A percentile compares a stretch with the other conserved stretches of the same genome.
phyloP scores from a whole-genome alignment of 306 rosid genomes.

The Castanospermum australe region DNA sequence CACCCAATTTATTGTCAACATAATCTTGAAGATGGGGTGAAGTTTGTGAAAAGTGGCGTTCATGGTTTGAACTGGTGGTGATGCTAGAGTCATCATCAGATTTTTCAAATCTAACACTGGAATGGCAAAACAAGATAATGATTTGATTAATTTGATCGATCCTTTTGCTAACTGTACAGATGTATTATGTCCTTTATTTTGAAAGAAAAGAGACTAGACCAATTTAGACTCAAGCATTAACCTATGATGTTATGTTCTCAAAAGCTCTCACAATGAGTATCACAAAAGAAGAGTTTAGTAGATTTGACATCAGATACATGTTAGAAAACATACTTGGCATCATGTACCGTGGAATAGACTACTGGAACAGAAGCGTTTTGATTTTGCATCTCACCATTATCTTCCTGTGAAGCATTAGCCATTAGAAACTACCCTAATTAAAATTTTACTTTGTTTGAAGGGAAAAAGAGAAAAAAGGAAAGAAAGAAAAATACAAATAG shows the following conservation, averaged over 20 bases:
- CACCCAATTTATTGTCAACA: conserved; percentile 40
- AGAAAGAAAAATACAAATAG: not conserved
- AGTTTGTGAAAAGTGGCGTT: conserved; percentile 43
- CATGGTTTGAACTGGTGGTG: conserved; percentile 55
- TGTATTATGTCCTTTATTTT: conserved; percentile 5
- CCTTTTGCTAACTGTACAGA: conserved; percentile 1
- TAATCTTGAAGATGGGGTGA: conserved; percentile 48
- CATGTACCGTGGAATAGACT: conserved; percentile 41
- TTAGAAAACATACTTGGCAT: conserved; percentile 52
- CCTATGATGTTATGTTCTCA: not conserved
- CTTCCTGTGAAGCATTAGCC: conserved; percentile 56
- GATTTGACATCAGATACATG: conserved; percentile 8
- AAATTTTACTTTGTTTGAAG: not conserved
- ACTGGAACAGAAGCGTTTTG: conserved; percentile 40
- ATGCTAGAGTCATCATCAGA: conserved; percentile 53
- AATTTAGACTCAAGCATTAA: not conserved
- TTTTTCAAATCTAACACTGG: conserved; percentile 20
- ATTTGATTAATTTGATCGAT: too few species aligned
- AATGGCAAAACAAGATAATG: not conserved
- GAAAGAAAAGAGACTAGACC: conserved; percentile 31
- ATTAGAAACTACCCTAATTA: conserved; percentile 21
- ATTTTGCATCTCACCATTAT: conserved; percentile 38
- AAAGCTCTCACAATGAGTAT: not conserved
- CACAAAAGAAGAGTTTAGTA: not conserved
- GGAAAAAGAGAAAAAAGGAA: conserved; percentile 6